These are phyloP conservation scores for Paecilomyces variotii DNA, from an alignment of 2,329 filamentous ascomycete species.

Conservation along the genomic window DNA sequence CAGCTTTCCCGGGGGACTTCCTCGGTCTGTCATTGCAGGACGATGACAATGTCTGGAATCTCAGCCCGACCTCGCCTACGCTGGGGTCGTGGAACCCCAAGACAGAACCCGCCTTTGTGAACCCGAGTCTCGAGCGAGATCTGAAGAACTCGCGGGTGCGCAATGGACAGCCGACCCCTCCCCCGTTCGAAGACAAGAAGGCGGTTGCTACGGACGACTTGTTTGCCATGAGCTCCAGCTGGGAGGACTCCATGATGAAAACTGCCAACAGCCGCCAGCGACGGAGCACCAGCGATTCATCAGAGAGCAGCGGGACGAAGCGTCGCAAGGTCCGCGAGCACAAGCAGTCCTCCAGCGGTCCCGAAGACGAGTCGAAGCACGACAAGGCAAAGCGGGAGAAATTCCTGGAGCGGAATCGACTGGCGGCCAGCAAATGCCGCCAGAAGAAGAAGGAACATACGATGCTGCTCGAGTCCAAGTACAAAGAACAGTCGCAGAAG, in stretches of 20 bases:
- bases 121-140: conserved; percentile 20
- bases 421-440: conserved; percentile 54
- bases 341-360: conserved; percentile 14
- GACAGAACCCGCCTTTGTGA: conserved; percentile 17
- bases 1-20: conserved; percentile 19
- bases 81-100: conserved; percentile 19
- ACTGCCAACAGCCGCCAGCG: background rate
- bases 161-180: conserved; percentile 31
- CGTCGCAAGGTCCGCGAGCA: conserved; percentile 11
- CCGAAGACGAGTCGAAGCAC: conserved; percentile 15
- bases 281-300: conserved; percentile 7
- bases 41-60: conserved; percentile 23
- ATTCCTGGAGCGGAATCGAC: conserved; percentile 51
- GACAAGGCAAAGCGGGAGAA: conserved; percentile 39
- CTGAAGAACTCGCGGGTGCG: conserved; percentile 28
- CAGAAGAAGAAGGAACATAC: conserved; percentile 55
- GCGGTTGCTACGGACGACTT: background rate
- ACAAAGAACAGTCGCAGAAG: conserved; percentile 27
- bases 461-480: conserved; percentile 39
- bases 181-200: conserved; percentile 22
- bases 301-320: conserved; percentile 11
- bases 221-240: conserved; percentile 5
- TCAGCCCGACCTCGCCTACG: conserved; percentile 21
- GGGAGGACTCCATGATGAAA: background rate
- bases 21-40: conserved; percentile 20